Base-by-base conservation (phyloP, 805 yeast genomes). In the Kuraishia piskuri region DNA sequence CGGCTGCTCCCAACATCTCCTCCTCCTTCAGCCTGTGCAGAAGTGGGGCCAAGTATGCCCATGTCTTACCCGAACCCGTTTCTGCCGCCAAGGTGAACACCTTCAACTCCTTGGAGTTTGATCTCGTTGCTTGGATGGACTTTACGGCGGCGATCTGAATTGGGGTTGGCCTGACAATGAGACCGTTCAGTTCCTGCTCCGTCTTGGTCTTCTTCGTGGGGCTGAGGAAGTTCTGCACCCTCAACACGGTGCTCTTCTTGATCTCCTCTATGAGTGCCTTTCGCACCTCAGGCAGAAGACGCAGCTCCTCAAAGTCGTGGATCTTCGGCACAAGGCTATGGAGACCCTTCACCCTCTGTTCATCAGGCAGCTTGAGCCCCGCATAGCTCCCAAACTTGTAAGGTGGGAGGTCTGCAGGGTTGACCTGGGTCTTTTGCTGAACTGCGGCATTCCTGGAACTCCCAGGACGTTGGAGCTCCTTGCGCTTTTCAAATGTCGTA, bases 21-120 rank as follows among this genome's bases (percentile, higher is more conserved):
- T 78, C 81, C 54, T 84, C 83, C 55, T 82, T 79, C 57, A 91
- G 67, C 57, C 79, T 81, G 50, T 89, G 86, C 44, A 91, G 57
- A 37, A 92, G 57, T 0, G 96, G 91, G 0, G 87, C 82, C 56
- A 94, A 64, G 63, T 91, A 92, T 0, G 97, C 90, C 83, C 96
- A 83, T 0, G 99, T 92, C 64, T 92, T 92, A 8, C 99, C 99
- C 0, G 96, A 86, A 0, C 99, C 99, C 0, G 99, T 92, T 65
- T 94, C 98, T 2, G 97, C 96, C 0, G 98, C 97, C 53, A 92
- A 68, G 2, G 94, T 81, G 72, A 81, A 89, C 0, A 84, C 77
- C 58, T 83, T 82, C 50, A 83, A 61, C 55, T 74, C 69, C 7
- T 65, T 67, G 21, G 55, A 59, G 10, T 60, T 53, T 4, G 66